Evolutionary conservation across 2,329 filamentous ascomycete species (phyloP), one percentile per base, ranked within the genome.

Genomic region (Arthrinium puccinioides): DNA sequence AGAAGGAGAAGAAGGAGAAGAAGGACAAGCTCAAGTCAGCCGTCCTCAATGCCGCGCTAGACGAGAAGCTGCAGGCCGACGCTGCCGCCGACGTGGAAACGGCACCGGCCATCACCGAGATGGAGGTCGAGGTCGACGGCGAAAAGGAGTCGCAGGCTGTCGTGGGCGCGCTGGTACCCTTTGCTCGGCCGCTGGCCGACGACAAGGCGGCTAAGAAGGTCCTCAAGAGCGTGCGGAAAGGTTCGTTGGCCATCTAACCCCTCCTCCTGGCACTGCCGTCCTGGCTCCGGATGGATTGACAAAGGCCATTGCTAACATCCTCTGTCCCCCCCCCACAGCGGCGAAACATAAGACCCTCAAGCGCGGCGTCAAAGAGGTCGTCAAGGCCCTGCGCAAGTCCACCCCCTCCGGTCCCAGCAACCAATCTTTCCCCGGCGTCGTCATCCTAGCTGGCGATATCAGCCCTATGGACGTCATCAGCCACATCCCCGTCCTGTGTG

Each of bases 401-500:
- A 74, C 85, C 40, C 64, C 78, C 51, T 76, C 80, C 40, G 76
- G 79, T n/a, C 74, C 79, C 43, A 74, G 77, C 47, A 69, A 76
- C 56, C 70, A 75, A 36, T 62, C 74, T 37, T 71, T 80, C 55
- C 81, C 85, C 30, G 75, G 80, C 49, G 75, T 98, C 49, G 87
- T 96, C 54, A 73, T 98, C 61, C 87, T 98, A 51, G 92, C 92
- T 24, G 92, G 87, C 53, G 92, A 98, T 66, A 97, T 98, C 70
- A 95, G 87, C 37, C 92, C 92, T 48, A 90, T 92, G 82, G 92
- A 98, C 64, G 92, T 98, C 61, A 96, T 98, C 69, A 92, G 87
- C 43, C 92, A 98, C 69, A 86, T 98, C 49, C 92, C 92, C 54
- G 86, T 98, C 40, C 82, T 97, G 41, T 97, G 92, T 75, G 92